Evolutionary conservation across 2,329 filamentous ascomycete species (phyloP), one percentile per base, ranked within the genome.

Genomic region (Daldinia sp.): DNA sequence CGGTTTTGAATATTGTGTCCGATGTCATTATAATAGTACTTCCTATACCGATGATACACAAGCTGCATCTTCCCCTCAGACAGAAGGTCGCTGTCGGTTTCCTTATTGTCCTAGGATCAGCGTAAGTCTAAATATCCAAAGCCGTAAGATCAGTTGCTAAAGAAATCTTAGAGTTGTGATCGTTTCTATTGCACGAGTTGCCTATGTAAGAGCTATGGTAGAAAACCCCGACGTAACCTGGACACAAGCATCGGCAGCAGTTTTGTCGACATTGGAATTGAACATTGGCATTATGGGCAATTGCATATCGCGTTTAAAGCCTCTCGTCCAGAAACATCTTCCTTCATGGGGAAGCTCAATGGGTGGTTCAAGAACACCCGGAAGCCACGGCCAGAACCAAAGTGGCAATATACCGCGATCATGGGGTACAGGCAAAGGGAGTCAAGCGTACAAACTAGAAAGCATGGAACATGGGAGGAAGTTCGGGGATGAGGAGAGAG

Each of bases 231-330:
- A 53, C n/a, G 41, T 53, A 3, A 59, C 56, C 11, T 59, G 41
- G 29, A 59, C 56, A 9, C 48, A 59, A 15, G 56, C 39, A 4
- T 32, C 41, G 8, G 37, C 49, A 8, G 56, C 48, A 4, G 30
- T 59, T 10, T 47, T 52, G 8, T 59, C 56, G 9, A 37, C 49
- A 1, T n/a, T 59, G 2, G 56, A 59, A 25, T 23, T 59, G 11
- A 59, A 59, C 11, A 37, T 59, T 2, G 56, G 56, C 5, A 52
- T 59, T 17, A 25, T 59, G 3, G 50, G 56, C 39, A 52, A 52
- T 11, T 35, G 56, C 21, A 4, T 52, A 6, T 17, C 39, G 21
- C 56, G 56, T 39, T 10, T 59, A 37, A 53, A 47, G 23, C 56
- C 56, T 4, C 37, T 59, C 5, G 15, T 57, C 19, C 47, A 45